phyloP scores from a whole-genome alignment of 225 moss, liverwort and hornwort genomes.

The Physcomitrellopsis africana region DNA sequence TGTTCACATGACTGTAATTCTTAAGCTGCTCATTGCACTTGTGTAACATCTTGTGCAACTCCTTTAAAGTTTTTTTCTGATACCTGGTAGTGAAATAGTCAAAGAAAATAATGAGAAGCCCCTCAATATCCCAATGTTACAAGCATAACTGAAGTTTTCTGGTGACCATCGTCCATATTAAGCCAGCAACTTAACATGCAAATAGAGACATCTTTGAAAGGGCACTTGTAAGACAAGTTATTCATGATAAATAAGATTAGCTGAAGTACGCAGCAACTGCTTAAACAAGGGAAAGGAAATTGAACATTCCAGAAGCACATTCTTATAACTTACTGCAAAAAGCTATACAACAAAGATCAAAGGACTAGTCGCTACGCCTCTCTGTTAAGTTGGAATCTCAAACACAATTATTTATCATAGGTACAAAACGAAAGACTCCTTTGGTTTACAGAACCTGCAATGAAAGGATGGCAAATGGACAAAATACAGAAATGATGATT shows the following conservation, averaged over 20 bases:
- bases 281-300: background rate
- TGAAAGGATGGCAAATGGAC: background rate
- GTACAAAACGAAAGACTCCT: background rate
- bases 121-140: background rate
- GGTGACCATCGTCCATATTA: background rate
- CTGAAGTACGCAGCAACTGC: background rate
- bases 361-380: background rate
- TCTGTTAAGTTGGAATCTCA: background rate
- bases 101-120: slow-evolving; percentile 2
- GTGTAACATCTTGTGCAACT: slow-evolving; percentile 92
- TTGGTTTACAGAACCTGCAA: background rate
- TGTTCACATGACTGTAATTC: slow-evolving; percentile 93
- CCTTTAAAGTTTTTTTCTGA: slow-evolving; percentile 85
- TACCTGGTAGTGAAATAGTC: slow-evolving; percentile 49
- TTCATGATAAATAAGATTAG: background rate
- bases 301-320: background rate
- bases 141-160: background rate
- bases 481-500: slow-evolving; percentile 19
- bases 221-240: background rate
- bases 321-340: background rate
- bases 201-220: background rate
- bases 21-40: slow-evolving; percentile 96
- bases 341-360: background rate
- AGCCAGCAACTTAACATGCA: slow-evolving; percentile 6
- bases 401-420: background rate